Conservation (phyloP, 495 filamentous ascomycete species). For the Daldinia concentrica region DNA sequence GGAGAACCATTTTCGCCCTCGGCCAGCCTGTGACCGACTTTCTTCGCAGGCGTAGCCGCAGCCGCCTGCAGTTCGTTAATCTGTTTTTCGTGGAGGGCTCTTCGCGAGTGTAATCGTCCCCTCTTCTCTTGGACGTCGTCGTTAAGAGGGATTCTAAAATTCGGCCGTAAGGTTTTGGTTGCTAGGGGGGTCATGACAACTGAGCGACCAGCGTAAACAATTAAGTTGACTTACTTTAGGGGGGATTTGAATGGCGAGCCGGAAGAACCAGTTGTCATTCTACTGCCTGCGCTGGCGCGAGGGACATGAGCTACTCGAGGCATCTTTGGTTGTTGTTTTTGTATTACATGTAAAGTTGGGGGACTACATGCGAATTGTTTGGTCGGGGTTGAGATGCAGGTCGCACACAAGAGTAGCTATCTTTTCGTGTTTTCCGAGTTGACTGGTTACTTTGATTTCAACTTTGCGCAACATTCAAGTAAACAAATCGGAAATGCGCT, state of each 20-base stretch:
- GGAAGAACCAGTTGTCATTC: conserved; percentile 62
- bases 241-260: conserved; percentile 72
- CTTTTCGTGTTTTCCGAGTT: conserved; percentile 28
- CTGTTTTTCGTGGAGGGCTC: conserved; percentile 88
- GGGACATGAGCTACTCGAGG: conserved; percentile 74
- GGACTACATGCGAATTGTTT: conserved; percentile 20
- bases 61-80: conserved; percentile 91
- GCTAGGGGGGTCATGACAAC: conserved; percentile 28
- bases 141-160: conserved; percentile 80
- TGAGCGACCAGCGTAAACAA: conserved; percentile 15
- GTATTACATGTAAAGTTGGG: conserved; percentile 14
- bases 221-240: conserved; percentile 65
- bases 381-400: conserved; percentile 36
- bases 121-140: conserved; percentile 95
- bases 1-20: conserved; percentile 67
- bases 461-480: conserved; percentile 34
- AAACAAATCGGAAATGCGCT: conserved; percentile 43
- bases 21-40: conserved; percentile 67
- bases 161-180: conserved; percentile 21
- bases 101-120: conserved; percentile 83
- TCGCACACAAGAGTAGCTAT: conserved; percentile 26
- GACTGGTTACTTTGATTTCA: not conserved
- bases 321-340: conserved; percentile 59
- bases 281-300: conserved; percentile 57
- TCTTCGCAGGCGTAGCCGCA: conserved; percentile 81